Conservation (phyloP, 768 basidiomycete species). For the Rubroboletus satanas region DNA sequence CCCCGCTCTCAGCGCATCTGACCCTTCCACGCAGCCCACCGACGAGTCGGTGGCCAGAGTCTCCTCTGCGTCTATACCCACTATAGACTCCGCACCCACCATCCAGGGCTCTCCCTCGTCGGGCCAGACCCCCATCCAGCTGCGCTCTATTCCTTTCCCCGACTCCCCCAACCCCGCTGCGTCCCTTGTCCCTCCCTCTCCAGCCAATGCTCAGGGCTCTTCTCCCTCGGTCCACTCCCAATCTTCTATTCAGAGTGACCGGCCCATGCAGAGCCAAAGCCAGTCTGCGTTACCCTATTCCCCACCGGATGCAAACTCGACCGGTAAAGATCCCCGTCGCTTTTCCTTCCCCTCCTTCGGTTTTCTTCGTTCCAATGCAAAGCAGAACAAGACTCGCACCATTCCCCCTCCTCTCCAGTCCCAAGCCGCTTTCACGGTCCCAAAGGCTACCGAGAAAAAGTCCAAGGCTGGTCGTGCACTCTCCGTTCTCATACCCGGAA, state of each 20-base stretch:
- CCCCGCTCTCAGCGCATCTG: not conserved
- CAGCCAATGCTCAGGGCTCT: constrained; percentile 1
- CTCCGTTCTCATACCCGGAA: constrained; percentile 29
- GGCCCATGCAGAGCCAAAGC: constrained; percentile 23
- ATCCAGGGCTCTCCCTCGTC: constrained; percentile 15
- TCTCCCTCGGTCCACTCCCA: constrained; percentile 10
- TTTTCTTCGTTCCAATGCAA: constrained; percentile 37
- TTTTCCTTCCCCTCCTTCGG: constrained; percentile 48
- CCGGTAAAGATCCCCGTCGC: constrained; percentile 34
- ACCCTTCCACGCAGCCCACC: not conserved
- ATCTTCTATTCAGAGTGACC: constrained; percentile 16
- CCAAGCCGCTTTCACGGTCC: constrained; percentile 29
- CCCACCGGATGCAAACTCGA: not conserved
- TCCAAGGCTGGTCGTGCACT: constrained; percentile 34
- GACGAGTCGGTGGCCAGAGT: constrained; percentile 7
- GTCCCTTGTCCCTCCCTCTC: constrained; percentile 21
- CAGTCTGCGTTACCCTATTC: constrained; percentile 29
- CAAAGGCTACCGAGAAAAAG: constrained; percentile 41
- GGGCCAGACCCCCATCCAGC: constrained; percentile 1
- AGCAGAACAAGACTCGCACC: constrained; percentile 22
- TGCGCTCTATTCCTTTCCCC: constrained; percentile 8
- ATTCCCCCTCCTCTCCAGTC: constrained; percentile 7
- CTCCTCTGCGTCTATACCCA: constrained; percentile 19
- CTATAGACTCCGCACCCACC: constrained; percentile 24
- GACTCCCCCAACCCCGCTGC: constrained; percentile 16